Conservation (phyloP, 2,329 filamentous ascomycete genomes). For the Hymenoscyphus infarciens region DNA sequence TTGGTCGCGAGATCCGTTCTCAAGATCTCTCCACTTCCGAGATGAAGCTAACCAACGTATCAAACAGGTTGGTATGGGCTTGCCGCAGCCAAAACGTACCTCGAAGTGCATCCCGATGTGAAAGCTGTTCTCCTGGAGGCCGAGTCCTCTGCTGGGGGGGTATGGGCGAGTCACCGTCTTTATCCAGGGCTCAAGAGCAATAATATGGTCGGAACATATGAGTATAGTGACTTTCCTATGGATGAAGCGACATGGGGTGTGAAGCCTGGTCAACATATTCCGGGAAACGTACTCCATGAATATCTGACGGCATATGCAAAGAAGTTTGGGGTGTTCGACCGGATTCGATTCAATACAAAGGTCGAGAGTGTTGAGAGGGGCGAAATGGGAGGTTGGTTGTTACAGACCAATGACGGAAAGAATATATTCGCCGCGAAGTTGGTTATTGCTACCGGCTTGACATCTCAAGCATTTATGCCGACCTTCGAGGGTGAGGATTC, state of each 20-base stretch:
- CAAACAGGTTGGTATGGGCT: constrained; percentile 50
- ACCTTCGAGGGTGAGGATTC: constrained; percentile 44
- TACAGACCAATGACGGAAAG: constrained; percentile 31
- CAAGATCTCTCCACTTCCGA: no score
- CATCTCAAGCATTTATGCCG: constrained; percentile 47
- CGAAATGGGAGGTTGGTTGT: constrained; percentile 41
- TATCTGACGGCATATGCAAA: constrained; percentile 56
- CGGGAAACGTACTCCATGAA: constrained; percentile 50
- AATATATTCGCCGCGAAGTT: constrained; percentile 41
- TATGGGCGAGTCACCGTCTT: constrained; percentile 64
- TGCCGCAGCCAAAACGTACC: constrained; percentile 58
- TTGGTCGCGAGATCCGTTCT: no score
- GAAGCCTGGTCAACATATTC: constrained; percentile 52
- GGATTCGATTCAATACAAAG: constrained; percentile 48
- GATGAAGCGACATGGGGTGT: constrained; percentile 49
- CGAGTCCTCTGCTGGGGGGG: constrained; percentile 58
- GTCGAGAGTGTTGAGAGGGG: constrained; percentile 47
- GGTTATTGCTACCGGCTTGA: constrained; percentile 53
- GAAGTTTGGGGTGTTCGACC: constrained; percentile 47
- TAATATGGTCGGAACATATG: constrained; percentile 69
- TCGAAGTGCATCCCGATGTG: constrained; percentile 53
- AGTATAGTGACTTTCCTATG: constrained; percentile 74
- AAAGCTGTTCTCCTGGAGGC: constrained; percentile 57
- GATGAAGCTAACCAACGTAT: neutral
- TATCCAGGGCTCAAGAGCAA: constrained; percentile 71